A percentile compares a stretch with the other conserved stretches of the same genome.
Conservation (phyloP, 2,329 filamentous ascomycete species). For the Dendryphion nanum region DNA sequence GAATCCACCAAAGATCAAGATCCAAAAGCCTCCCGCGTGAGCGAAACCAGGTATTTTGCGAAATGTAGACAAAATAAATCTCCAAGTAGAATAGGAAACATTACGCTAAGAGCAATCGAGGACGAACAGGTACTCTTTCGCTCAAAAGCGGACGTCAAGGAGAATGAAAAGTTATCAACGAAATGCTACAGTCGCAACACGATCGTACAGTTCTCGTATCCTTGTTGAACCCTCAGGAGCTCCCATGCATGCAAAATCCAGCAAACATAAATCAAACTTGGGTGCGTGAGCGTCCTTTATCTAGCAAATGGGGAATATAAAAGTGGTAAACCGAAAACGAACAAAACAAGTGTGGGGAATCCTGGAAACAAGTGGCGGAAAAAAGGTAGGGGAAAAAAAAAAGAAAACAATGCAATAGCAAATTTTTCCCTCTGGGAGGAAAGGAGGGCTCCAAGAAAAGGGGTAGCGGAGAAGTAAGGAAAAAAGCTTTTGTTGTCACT, state of each 20-base stretch:
- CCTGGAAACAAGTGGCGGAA: slow-evolving; percentile 3
- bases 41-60: slow-evolving; percentile 16
- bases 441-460: slow-evolving; percentile 8
- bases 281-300: slow-evolving; percentile 37
- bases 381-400: slow-evolving; percentile 9
- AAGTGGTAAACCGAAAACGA: no score
- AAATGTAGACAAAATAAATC: slow-evolving; percentile 4
- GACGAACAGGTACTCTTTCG: slow-evolving; percentile 7
- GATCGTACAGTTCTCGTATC: slow-evolving; percentile 29
- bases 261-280: slow-evolving; percentile 9
- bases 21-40: slow-evolving; percentile 12
- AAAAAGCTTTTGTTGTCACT: slow-evolving; percentile 20
- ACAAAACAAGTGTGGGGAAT: slow-evolving; percentile 29
- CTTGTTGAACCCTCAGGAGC: slow-evolving; percentile 12
- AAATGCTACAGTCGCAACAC: slow-evolving; percentile 11
- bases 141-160: slow-evolving; percentile 4
- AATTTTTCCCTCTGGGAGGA: slow-evolving; percentile 12
- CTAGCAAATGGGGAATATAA: slow-evolving; percentile 40
- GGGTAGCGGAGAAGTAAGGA: slow-evolving; percentile 12
- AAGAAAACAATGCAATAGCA: slow-evolving; percentile 9
- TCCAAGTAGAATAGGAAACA: slow-evolving; percentile 1
- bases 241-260: slow-evolving; percentile 23
- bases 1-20: slow-evolving; percentile 10
- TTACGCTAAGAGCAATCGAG: not conserved
- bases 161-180: slow-evolving; percentile 1